These are phyloP conservation scores for Conringia planisiliqua DNA, from an alignment of 345 rosid genomes.

Conservation along the genomic window DNA sequence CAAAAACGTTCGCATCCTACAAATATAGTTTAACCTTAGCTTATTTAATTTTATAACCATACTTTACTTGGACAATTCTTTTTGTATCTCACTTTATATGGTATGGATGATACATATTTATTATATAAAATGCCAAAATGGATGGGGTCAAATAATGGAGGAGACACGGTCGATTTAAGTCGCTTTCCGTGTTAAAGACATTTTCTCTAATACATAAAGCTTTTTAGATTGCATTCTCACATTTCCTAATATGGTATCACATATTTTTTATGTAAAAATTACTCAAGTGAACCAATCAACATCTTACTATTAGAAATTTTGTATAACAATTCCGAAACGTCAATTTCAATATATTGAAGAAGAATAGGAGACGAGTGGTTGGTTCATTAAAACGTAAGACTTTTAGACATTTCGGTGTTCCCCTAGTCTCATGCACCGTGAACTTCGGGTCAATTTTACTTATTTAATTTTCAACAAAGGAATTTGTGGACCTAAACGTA, in stretches of 20 bases:
- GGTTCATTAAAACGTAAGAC: conserved; percentile 26
- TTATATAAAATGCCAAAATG: conserved; percentile 10
- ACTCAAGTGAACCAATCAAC: conserved; percentile 16
- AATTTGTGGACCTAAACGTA: neutral
- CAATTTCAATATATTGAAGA: neutral
- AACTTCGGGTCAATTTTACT: neutral
- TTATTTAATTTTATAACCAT: neutral
- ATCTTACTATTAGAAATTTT: neutral
- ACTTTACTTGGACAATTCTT: neutral
- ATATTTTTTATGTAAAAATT: neutral
- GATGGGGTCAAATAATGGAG: conserved; percentile 23
- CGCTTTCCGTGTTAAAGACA: conserved; percentile 14
- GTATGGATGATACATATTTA: neutral
- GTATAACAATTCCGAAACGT: neutral
- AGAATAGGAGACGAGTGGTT: conserved; percentile 2
- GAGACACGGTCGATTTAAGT: conserved; percentile 28
- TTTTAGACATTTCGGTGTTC: conserved; percentile 11
- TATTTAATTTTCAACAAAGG: neutral
- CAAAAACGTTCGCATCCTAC: conserved; percentile 60
- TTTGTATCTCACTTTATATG: neutral
- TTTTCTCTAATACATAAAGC: neutral
- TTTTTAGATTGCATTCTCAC: conserved; percentile 12
- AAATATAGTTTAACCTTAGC: neutral
- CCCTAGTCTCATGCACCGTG: neutral
- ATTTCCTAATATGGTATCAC: conserved; percentile 3